phyloP scores from a whole-genome alignment of 2,329 filamentous ascomycete species.

The Cadophora luteo-olivacea region DNA sequence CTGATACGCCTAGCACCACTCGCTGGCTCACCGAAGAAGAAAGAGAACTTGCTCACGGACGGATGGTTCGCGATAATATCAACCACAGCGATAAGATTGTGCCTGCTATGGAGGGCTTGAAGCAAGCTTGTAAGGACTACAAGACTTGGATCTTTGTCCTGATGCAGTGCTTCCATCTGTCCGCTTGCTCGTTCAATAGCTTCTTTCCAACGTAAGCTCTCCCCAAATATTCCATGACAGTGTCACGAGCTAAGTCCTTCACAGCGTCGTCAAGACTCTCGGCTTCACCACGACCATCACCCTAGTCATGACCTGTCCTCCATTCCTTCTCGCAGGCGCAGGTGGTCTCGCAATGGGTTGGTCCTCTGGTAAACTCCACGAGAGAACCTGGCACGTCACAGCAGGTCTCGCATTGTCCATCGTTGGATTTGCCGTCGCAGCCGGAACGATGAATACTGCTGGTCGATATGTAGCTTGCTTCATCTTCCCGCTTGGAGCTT shows the following conservation, averaged over 20 bases:
- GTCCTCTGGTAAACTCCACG: constrained; percentile 40
- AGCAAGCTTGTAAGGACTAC: constrained; percentile 40
- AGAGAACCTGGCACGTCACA: constrained; percentile 44
- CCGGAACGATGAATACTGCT: constrained; percentile 39
- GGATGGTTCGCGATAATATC: constrained; percentile 52
- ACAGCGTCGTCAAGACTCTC: constrained; percentile 50
- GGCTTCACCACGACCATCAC: constrained; percentile 53
- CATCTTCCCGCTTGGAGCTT: constrained; percentile 43
- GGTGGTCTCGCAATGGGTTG: constrained; percentile 32
- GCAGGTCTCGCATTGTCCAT: constrained; percentile 39
- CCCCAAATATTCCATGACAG: constrained; percentile 43
- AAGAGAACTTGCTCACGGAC: constrained; percentile 50
- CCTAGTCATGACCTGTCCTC: constrained; percentile 50
- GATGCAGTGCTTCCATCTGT: constrained; percentile 46
- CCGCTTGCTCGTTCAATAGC: constrained; percentile 53
- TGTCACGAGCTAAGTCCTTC: background rate
- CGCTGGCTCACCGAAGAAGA: constrained; percentile 46
- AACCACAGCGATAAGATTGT: constrained; percentile 46
- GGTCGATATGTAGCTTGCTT: constrained; percentile 45
- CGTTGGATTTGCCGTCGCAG: constrained; percentile 43
- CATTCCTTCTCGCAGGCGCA: constrained; percentile 36
- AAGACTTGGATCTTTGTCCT: constrained; percentile 29
- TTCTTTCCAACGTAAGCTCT: constrained; percentile 51
- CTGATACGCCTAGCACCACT: constrained; percentile 48
- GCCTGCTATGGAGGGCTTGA: constrained; percentile 48